Percentiles rank a stretch among this genome's conserved stretches.
These are phyloP conservation scores for Antitrichia curtipendula DNA, from an alignment of 225 moss, liverwort and hornwort genomes.

Conservation along the genomic window DNA sequence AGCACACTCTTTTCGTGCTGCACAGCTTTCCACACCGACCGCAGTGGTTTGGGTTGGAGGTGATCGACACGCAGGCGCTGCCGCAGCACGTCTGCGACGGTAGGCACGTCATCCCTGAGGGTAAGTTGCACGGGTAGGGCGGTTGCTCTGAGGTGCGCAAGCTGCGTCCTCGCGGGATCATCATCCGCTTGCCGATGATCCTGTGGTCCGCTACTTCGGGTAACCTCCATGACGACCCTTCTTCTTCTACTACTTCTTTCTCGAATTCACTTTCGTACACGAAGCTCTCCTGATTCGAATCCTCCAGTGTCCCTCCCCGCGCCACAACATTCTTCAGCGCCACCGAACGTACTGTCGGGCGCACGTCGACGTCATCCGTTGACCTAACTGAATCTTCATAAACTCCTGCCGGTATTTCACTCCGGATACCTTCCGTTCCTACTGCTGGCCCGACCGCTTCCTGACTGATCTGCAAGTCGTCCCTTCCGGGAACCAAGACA, in stretches of 20 bases:
- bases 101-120: not conserved
- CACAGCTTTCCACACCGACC: slow-evolving; percentile 41
- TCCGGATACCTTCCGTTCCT: no score
- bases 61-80: not conserved
- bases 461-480: not conserved
- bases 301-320: not conserved
- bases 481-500: not conserved
- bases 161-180: not conserved
- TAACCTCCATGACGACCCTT: not conserved
- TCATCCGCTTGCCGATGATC: not conserved
- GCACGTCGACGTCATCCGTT: not conserved
- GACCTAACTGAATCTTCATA: not conserved
- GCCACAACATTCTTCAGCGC: not conserved
- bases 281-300: not conserved
- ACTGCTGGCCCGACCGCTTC: not conserved
- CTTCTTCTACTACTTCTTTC: not conserved
- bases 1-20: slow-evolving; percentile 17
- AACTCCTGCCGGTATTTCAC: not conserved
- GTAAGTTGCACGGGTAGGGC: not conserved
- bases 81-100: slow-evolving; percentile 17
- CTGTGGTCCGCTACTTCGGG: not conserved
- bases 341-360: not conserved
- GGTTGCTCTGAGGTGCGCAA: not conserved
- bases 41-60: slow-evolving; percentile 9
- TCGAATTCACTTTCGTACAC: not conserved